Evolutionary conservation across 805 yeast genomes (phyloP).

Genomic region (Candida krabiensis): DNA sequence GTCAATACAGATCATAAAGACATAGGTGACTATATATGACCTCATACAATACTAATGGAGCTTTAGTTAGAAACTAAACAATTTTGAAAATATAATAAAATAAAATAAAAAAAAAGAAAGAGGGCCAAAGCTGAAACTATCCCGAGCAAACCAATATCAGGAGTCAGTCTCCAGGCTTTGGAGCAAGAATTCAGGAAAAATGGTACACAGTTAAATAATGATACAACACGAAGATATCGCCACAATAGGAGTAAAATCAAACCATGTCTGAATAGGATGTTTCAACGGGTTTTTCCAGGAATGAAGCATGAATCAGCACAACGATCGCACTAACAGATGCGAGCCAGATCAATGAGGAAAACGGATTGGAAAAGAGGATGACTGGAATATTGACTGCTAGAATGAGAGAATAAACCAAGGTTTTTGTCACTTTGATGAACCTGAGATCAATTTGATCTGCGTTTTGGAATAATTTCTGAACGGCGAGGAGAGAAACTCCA

Average conservation of each 20-base stretch:
- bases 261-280: conserved; percentile 80
- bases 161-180: too few relatives aligned
- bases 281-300: conserved; percentile 95
- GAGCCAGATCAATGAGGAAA: conserved; percentile 89
- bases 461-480: conserved; percentile 34
- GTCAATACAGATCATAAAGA: too few relatives aligned
- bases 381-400: conserved; percentile 57
- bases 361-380: conserved; percentile 77
- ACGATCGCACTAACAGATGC: conserved; percentile 79
- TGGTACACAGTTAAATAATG: background rate
- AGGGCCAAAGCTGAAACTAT: too few relatives aligned
- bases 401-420: conserved; percentile 82
- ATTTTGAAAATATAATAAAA: too few relatives aligned
- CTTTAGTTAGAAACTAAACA: too few relatives aligned
- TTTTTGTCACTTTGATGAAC: conserved; percentile 66
- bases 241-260: conserved; percentile 12
- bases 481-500: conserved; percentile 41
- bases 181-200: background rate
- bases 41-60: too few relatives aligned
- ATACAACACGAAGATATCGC: background rate
- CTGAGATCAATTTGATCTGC: conserved; percentile 27
- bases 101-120: too few relatives aligned
- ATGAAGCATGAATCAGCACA: conserved; percentile 82
- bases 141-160: too few relatives aligned
- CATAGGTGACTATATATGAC: too few relatives aligned